Evolutionary conservation across 306 rosid species (phyloP), one percentile per base, ranked within the genome.

Genomic region (Hippophae rhamnoides): DNA sequence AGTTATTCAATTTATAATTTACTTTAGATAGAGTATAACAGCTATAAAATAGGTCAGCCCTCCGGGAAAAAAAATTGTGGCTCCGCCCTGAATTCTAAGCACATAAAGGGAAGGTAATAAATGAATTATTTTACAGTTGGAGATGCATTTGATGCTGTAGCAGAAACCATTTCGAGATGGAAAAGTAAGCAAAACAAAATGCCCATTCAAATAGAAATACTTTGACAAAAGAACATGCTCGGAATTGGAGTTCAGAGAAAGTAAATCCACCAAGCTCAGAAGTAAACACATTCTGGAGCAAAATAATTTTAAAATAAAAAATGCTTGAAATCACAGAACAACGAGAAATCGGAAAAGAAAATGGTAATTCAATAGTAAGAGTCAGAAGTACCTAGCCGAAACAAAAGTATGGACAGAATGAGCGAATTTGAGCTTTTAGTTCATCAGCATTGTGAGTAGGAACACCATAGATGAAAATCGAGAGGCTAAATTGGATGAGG

Each of bases 311-410:
- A 31, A 31, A 2, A 31, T 2, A 31, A 31, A 31, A 31, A 31
- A 31, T 31, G 5, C 3, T 31, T 31, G 38, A 31, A 31, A 31
- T 31, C 38, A 31, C 38, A 31, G 38, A 31, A 31, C 38, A 31
- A 31, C n/a, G 48, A 38, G 6, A 13, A 47, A 6, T 10, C 6
- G 23, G 41, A 13, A 7, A 43, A 58, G 25, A 2, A 45, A 40
- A n/a, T 13, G 38, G 40, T 7, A 49, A 46, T 47, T 13, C 11
- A 49, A 47, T 7, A 7, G 2, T 14, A 12, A 0, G 3, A 7
- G 25, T 11, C 6, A 7, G 54, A 45, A 18, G 50, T 52, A 64
- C 76, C 77, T 7, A 7, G 66, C 5, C 8, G 68, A 65, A 46
- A 51, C 60, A 13, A 52, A 18, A 72, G 43, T 41, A 10, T 23